phyloP scores from a whole-genome alignment of 1,284 basidiomycete genomes.

The Peniophora sp. region DNA sequence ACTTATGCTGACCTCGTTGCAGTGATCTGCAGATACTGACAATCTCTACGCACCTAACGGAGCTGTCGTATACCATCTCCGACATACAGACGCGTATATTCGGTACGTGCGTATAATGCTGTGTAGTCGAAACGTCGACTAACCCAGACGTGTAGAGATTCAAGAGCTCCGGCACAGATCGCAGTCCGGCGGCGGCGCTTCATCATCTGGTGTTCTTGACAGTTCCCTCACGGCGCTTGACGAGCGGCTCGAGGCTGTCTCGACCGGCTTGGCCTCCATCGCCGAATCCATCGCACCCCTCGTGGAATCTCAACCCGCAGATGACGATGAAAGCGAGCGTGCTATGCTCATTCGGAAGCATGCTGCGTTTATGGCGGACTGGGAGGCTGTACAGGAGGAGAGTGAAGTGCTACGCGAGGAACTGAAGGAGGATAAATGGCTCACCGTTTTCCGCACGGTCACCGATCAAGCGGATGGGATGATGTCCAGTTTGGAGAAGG shows the following conservation, averaged over 20 bases:
- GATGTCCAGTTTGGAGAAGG: constrained; percentile 93
- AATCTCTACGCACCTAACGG: constrained; percentile 76
- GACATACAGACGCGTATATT: constrained; percentile 85
- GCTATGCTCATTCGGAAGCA: constrained; percentile 63
- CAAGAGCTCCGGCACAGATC: constrained; percentile 80
- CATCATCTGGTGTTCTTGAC: constrained; percentile 63
- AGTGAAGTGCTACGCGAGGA: constrained; percentile 81
- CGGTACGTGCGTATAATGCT: constrained; percentile 37
- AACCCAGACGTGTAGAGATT: constrained; percentile 47
- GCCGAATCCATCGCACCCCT: constrained; percentile 57
- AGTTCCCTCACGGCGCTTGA: constrained; percentile 73
- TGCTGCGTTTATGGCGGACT: constrained; percentile 59
- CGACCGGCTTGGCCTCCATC: constrained; percentile 60
- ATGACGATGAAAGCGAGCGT: constrained; percentile 35
- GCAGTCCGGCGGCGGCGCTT: constrained; percentile 50
- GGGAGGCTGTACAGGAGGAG: constrained; percentile 76
- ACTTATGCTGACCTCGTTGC: constrained; percentile 7
- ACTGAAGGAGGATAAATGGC: constrained; percentile 92
- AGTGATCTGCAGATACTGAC: constrained; percentile 69
- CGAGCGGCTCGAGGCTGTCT: constrained; percentile 69
- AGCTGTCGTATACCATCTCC: constrained; percentile 73
- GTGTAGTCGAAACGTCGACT: constrained; percentile 3
- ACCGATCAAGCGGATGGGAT: constrained; percentile 91
- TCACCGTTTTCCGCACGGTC: constrained; percentile 89
- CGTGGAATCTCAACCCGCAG: constrained; percentile 24